Percentiles rank a stretch among this genome's conserved stretches.
These are phyloP conservation scores for Crucibulum laeve DNA, from an alignment of 768 basidiomycete genomes.

Conservation along the genomic window DNA sequence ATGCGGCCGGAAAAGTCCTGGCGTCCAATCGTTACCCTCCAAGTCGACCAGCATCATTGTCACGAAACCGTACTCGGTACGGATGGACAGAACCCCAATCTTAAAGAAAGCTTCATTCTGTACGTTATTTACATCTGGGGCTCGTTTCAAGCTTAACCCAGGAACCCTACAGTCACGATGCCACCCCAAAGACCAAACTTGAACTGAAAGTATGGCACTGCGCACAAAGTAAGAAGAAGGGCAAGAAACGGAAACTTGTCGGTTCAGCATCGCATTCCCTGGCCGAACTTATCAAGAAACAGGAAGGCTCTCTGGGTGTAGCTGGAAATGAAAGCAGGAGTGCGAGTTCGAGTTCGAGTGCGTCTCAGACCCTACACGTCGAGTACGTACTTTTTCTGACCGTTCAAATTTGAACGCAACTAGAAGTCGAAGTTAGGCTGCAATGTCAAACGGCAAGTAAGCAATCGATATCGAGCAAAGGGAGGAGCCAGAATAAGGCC, in stretches of 20 bases:
- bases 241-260: conserved; percentile 50
- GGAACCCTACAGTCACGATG: conserved; percentile 30
- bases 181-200: conserved; percentile 32
- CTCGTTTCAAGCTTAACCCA: conserved; percentile 1
- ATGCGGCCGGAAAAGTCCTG: conserved; percentile 61
- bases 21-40: conserved; percentile 61
- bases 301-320: no score
- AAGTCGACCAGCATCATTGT: conserved; percentile 44
- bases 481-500: conserved; percentile 39
- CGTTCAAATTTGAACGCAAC: conserved; percentile 6
- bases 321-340: no score
- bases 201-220: conserved; percentile 56
- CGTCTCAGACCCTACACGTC: conserved; percentile 11
- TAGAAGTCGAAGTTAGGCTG: conserved; percentile 41
- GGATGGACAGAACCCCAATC: conserved; percentile 70
- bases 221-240: conserved; percentile 60
- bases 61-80: conserved; percentile 58
- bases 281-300: conserved; percentile 47
- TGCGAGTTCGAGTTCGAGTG: conserved; percentile 46
- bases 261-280: conserved; percentile 48
- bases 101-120: conserved; percentile 50
- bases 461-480: conserved; percentile 24
- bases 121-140: no score
- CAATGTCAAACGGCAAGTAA: conserved; percentile 33
- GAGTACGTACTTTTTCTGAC: not conserved